These are phyloP conservation scores for Cicer chorassanicum DNA, from an alignment of 306 rosid genomes.

Conservation along the genomic window DNA sequence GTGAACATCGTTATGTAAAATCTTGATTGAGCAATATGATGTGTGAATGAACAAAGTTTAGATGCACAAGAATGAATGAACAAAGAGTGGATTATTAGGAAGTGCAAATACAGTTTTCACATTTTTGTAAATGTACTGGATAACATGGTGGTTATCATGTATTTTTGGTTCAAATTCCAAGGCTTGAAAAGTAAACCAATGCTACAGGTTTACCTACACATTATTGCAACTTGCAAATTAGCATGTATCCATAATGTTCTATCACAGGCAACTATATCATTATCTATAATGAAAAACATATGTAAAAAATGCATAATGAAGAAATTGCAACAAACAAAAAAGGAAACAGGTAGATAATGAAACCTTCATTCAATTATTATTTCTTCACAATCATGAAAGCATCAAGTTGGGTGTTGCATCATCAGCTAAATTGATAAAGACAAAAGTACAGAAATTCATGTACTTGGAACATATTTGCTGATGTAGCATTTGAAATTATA, in stretches of 20 bases:
- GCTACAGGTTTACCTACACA: slow-evolving; percentile 38
- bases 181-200: slow-evolving; percentile 41
- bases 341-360: not conserved
- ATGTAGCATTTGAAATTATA: not conserved
- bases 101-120: slow-evolving; percentile 57
- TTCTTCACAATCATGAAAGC: slow-evolving; percentile 16
- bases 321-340: slow-evolving; percentile 17
- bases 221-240: slow-evolving; percentile 38
- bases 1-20: slow-evolving; percentile 53
- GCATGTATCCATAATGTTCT: slow-evolving; percentile 10
- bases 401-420: not conserved
- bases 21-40: slow-evolving; percentile 51
- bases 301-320: slow-evolving; percentile 6
- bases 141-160: slow-evolving; percentile 41
- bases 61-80: slow-evolving; percentile 58
- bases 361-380: slow-evolving; percentile 11
- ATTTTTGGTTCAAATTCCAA: slow-evolving; percentile 44
- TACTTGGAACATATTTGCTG: not conserved
- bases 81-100: slow-evolving; percentile 57
- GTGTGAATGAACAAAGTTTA: slow-evolving; percentile 45
- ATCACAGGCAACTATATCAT: slow-evolving; percentile 26
- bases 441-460: slow-evolving; percentile 5
- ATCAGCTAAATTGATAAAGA: not conserved
- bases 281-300: slow-evolving; percentile 5
- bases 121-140: slow-evolving; percentile 61